Percentiles rank a stretch among this genome's conserved stretches.
These are phyloP conservation scores for Ascocoryne sarcoides DNA, from an alignment of 2,329 filamentous ascomycete species.

Conservation along the genomic window DNA sequence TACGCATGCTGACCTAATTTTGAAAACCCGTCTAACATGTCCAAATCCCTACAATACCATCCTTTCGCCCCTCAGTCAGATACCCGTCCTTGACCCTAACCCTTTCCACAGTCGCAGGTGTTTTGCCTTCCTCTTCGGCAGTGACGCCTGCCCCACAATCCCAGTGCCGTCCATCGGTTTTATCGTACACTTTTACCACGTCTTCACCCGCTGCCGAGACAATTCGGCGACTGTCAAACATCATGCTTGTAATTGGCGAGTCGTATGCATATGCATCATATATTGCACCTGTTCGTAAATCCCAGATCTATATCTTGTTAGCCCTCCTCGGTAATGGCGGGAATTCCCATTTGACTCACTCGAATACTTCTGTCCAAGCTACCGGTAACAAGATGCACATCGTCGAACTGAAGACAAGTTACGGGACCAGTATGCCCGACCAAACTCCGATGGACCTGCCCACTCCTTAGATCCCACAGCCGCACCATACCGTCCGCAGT, in stretches of 20 bases:
- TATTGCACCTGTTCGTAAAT: constrained; percentile 90
- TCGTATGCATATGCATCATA: constrained; percentile 96
- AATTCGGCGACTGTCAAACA: constrained; percentile 88
- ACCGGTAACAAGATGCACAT: constrained; percentile 87
- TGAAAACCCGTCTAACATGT: constrained; percentile 44
- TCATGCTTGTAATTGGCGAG: constrained; percentile 85
- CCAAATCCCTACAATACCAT: constrained; percentile 89
- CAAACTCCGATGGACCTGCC: constrained; percentile 91
- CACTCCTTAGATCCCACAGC: constrained; percentile 91
- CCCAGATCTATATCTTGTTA: constrained; percentile 73
- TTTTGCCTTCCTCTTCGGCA: constrained; percentile 56
- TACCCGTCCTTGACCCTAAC: constrained; percentile 93
- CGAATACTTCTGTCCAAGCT: constrained; percentile 87
- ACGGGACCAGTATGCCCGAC: constrained; percentile 94
- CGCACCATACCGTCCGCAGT: constrained; percentile 97
- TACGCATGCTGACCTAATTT: not conserved
- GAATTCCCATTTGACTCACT: constrained; percentile 52
- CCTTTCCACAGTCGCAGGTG: constrained; percentile 64
- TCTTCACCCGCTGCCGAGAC: constrained; percentile 84
- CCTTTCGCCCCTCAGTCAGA: constrained; percentile 77
- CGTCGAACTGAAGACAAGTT: constrained; percentile 91
- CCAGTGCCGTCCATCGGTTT: constrained; percentile 92
- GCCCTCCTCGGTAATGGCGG: too few relatives aligned
- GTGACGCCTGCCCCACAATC: constrained; percentile 80
- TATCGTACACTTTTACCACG: constrained; percentile 97